Conservation (phyloP, 352 stramenopile species). For the Globisporangium solare region DNA sequence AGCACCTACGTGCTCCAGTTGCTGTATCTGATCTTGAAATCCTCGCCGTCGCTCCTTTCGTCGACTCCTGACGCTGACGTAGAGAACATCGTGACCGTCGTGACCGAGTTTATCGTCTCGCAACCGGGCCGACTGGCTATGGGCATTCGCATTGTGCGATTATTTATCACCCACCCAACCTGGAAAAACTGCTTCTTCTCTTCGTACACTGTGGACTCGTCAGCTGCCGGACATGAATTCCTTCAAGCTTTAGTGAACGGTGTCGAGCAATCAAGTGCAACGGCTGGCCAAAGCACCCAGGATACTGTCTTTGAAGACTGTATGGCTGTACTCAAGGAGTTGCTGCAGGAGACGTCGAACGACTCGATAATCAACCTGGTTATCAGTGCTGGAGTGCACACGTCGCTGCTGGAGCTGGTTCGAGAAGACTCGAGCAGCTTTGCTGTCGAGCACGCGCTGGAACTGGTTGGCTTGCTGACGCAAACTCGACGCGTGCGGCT, state of each 20-base stretch:
- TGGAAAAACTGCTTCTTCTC: slow-evolving; percentile 78
- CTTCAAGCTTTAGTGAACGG: slow-evolving; percentile 54
- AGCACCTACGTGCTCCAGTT: slow-evolving; percentile 53
- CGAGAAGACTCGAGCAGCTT: slow-evolving; percentile 27
- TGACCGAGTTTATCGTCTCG: slow-evolving; percentile 67
- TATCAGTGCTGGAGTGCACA: slow-evolving; percentile 64
- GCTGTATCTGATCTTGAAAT: slow-evolving; percentile 64
- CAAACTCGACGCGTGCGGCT: slow-evolving; percentile 61
- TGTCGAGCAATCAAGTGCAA: slow-evolving; percentile 40
- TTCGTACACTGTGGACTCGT: slow-evolving; percentile 61
- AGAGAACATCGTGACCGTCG: slow-evolving; percentile 54
- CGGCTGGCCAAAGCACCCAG: slow-evolving; percentile 16
- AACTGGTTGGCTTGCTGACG: slow-evolving; percentile 48
- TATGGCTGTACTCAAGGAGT: slow-evolving; percentile 52
- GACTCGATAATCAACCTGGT: slow-evolving; percentile 58
- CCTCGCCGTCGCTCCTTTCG: slow-evolving; percentile 43
- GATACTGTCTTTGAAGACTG: slow-evolving; percentile 56
- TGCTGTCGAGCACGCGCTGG: slow-evolving; percentile 20
- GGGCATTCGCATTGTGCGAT: slow-evolving; percentile 65
- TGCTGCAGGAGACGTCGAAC: slow-evolving; percentile 58
- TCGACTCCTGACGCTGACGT: slow-evolving; percentile 54
- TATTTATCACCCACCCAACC: slow-evolving; percentile 53
- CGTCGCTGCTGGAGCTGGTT: slow-evolving; percentile 61
- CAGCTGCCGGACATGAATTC: slow-evolving; percentile 55
- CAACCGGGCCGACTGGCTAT: slow-evolving; percentile 44